These are phyloP conservation scores for Casuarina glauca DNA, from an alignment of 306 rosid species.

Conservation along the genomic window DNA sequence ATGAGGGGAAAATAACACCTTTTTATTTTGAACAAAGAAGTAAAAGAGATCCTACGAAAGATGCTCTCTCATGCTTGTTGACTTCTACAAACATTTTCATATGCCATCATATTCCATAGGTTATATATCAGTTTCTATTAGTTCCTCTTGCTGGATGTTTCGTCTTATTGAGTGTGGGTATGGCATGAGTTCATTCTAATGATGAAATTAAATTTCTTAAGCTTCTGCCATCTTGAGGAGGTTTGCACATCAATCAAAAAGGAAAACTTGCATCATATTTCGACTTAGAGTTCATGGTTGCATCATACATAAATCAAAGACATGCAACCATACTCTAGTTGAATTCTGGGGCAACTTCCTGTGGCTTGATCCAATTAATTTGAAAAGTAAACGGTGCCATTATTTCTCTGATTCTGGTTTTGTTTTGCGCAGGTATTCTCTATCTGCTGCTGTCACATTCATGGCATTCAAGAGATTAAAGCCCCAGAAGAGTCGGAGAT, in stretches of 20 bases:
- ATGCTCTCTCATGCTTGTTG: neutral
- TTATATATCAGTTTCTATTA: too few relatives aligned
- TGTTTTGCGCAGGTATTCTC: constrained; percentile 71
- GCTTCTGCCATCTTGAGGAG: neutral
- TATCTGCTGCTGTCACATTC: constrained; percentile 88
- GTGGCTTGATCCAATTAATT: neutral
- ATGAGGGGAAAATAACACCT: neutral
- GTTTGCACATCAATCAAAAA: neutral
- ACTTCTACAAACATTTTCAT: neutral
- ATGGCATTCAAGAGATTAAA: constrained; percentile 80
- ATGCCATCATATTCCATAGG: too few relatives aligned
- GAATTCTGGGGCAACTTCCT: neutral
- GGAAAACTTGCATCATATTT: neutral
- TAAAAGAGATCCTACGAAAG: neutral
- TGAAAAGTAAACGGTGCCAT: too few relatives aligned
- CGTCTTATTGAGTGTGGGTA: too few relatives aligned
- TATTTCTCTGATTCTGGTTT: constrained; percentile 14
- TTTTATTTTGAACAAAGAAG: neutral
- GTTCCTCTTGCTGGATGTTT: too few relatives aligned
- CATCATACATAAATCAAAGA: neutral
- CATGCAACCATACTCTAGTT: neutral
- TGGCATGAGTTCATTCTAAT: too few relatives aligned
- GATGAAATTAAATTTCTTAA: too few relatives aligned
- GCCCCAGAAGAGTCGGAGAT: constrained; percentile 58
- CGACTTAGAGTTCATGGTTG: neutral